Evolutionary conservation across 306 rosid genomes (phyloP), one percentile per base, ranked within the genome.

Genomic region (Purshia tridentata): DNA sequence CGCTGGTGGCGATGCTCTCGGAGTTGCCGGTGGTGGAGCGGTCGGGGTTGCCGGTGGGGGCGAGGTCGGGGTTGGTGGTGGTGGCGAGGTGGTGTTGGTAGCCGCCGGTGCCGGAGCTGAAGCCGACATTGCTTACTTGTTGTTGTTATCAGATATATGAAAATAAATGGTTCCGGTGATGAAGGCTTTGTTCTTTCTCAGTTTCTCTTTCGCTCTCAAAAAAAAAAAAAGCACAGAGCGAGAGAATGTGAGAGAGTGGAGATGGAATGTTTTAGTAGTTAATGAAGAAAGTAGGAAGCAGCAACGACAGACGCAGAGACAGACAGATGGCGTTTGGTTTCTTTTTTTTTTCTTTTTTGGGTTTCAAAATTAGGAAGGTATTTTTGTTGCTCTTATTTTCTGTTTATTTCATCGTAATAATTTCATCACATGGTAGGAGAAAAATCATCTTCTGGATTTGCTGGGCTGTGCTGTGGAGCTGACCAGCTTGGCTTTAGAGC

Each of bases 71-170:
- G 65, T 67, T 4, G 45, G 66, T 8, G 66, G 66, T 7, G 63
- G 63, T 15, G 63, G 63, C 41, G 66, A 15, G 47, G 66, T 61
- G 15, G 66, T 8, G 47, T 39, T 61, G 22, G 66, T 61, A 14
- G 47, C 39, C 47, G 47, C 41, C 23, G 66, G 14, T 47, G 67
- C 77, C 40, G 88, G 86, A 12, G 81, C 48, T 12, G 90, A 88
- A 2, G 87, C 81, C 11, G 93, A 86, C 93, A 89, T 89, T 78
- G 56, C 9, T 35, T 13, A 1, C 48, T 41, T 37, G 10, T 8
- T 51, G 40, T 23, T 23, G 2, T 29, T 29, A 49, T 58, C 64
- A 23, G 42, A 23, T 18, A 16, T 12, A 52, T n/a, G 5, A 14
- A 48, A 47, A 8, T 4, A 65, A 51, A n/a, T 22, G 79, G 7